Percentiles rank a stretch among this genome's conserved stretches.
Evolutionary conservation across 1,284 basidiomycete genomes (phyloP).

Genomic region (Tilletia walkeri): DNA sequence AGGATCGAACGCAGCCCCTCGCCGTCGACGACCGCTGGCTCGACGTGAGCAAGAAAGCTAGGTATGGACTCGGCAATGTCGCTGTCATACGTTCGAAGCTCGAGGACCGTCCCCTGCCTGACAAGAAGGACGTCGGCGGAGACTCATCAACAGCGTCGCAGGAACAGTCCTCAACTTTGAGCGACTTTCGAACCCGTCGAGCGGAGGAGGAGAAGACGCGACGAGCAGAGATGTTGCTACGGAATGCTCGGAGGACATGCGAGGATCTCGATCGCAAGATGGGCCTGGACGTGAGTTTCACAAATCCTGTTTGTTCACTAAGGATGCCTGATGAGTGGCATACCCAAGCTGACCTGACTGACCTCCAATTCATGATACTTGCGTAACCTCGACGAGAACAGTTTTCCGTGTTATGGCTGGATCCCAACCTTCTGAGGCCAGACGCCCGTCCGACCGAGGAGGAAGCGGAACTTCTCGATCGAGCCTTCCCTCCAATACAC

Average conservation of each 20-base stretch:
- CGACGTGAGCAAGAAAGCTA: background rate
- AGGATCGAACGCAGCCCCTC: constrained; percentile 15
- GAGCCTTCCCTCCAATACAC: background rate
- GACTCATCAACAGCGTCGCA: background rate
- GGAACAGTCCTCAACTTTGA: background rate
- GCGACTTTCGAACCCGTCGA: constrained; percentile 18
- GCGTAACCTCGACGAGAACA: background rate
- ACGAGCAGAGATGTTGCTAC: constrained; percentile 18
- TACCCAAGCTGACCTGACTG: no score
- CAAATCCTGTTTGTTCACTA: no score
- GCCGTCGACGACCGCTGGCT: constrained; percentile 22
- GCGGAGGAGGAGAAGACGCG: constrained; percentile 4
- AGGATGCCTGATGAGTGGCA: no score
- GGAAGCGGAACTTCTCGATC: constrained; percentile 15
- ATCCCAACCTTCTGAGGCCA: constrained; percentile 12
- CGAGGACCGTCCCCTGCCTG: no score
- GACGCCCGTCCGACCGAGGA: constrained; percentile 18
- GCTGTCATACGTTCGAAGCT: background rate
- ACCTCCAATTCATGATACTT: no score
- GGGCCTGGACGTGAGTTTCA: constrained; percentile 18
- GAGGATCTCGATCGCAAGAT: constrained; percentile 24
- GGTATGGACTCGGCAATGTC: constrained; percentile 6
- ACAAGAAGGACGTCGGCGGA: background rate
- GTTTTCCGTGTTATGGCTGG: constrained; percentile 26
- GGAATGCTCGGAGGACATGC: constrained; percentile 19